A percentile compares a stretch with the other conserved stretches of the same genome.
Evolutionary conservation across 257 asterid genomes (phyloP).

Genomic region (Lycium ferocissimum): DNA sequence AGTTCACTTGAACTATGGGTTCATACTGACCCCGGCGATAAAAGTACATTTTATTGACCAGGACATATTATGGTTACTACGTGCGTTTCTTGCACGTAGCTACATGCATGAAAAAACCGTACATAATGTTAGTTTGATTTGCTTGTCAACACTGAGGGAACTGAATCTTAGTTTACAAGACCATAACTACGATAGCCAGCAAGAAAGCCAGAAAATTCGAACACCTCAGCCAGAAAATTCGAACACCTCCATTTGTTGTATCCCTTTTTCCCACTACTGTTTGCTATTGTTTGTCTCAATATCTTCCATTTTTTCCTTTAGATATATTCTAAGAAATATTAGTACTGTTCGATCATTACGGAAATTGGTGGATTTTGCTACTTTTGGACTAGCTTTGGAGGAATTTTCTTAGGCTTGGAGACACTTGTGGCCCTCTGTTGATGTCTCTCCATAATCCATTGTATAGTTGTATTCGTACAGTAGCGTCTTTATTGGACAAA

Average conservation of each 20-base stretch:
- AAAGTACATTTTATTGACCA: neutral
- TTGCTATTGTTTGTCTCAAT: neutral
- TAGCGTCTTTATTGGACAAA: neutral
- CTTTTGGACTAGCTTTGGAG: slow-evolving; percentile 18
- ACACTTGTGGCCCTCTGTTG: slow-evolving; percentile 22
- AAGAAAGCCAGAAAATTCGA: neutral
- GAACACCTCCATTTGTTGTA: slow-evolving; percentile 14
- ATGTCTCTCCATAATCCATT: slow-evolving; percentile 14
- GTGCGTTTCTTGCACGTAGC: neutral
- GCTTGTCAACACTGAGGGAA: slow-evolving; percentile 1
- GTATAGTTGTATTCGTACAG: neutral
- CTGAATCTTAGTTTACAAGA: slow-evolving; percentile 18
- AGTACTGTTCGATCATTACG: neutral
- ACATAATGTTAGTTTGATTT: slow-evolving; percentile 13
- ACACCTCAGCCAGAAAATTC: neutral
- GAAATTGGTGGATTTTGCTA: neutral
- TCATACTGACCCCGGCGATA: neutral
- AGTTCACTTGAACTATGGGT: neutral
- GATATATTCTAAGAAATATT: neutral
- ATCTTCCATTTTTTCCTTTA: neutral
- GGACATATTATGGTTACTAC: neutral
- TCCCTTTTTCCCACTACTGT: slow-evolving; percentile 11
- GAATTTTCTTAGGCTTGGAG: neutral
- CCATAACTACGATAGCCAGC: neutral
- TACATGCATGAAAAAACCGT: slow-evolving; percentile 20